Evolutionary conservation across 768 basidiomycete genomes (phyloP).

Genomic region (Collybia mongolica): DNA sequence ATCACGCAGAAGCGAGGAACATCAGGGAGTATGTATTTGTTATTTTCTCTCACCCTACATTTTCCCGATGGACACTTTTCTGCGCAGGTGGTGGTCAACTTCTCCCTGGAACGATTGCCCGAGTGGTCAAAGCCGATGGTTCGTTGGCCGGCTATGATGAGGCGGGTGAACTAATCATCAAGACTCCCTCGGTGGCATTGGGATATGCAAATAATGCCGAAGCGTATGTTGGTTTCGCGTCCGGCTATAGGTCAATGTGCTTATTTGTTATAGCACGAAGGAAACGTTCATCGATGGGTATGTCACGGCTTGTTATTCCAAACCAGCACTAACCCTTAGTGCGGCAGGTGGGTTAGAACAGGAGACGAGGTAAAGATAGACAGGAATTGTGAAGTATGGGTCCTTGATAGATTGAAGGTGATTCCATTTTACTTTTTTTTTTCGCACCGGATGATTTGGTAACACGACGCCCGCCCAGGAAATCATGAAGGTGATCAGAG

Average conservation of each 20-base stretch:
- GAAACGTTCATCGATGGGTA: constrained; percentile 72
- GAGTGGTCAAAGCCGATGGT: constrained; percentile 59
- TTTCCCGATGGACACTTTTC: background rate
- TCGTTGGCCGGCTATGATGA: constrained; percentile 53
- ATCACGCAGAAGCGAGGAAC: constrained; percentile 45
- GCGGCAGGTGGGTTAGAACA: constrained; percentile 62
- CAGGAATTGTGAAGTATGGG: constrained; percentile 53
- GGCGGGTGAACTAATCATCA: constrained; percentile 58
- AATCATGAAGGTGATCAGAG: constrained; percentile 38
- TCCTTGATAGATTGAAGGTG: constrained; percentile 66
- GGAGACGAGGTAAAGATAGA: constrained; percentile 64
- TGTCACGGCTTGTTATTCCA: constrained; percentile 7
- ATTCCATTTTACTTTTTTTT: background rate
- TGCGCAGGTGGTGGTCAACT: constrained; percentile 48
- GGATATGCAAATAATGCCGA: constrained; percentile 57
- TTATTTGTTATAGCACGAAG: constrained; percentile 45
- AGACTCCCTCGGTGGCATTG: constrained; percentile 52
- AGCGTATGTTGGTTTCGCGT: constrained; percentile 47
- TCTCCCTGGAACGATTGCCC: constrained; percentile 53
- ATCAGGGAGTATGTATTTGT: constrained; percentile 41
- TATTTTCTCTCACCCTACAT: background rate
- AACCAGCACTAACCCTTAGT: constrained; percentile 1
- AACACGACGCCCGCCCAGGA: constrained; percentile 24
- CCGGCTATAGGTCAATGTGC: background rate
- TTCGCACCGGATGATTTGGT: background rate